Percentiles rank a stretch among this genome's conserved stretches.
phyloP scores from a whole-genome alignment of 768 basidiomycete species.

The Pleurotus tuoliensis region DNA sequence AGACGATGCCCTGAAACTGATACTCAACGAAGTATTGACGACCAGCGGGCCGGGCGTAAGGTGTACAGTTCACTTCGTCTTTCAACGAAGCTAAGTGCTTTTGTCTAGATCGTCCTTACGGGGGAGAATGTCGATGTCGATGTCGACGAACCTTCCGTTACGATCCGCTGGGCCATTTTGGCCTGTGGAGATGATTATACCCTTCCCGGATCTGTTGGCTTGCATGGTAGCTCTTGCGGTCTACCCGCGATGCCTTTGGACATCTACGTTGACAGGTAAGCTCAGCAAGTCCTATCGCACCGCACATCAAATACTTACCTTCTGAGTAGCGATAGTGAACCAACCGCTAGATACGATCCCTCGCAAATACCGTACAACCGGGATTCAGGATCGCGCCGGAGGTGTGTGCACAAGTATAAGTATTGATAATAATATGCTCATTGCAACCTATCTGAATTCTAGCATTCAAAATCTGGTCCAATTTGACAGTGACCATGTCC shows the following conservation, averaged over 20 bases:
- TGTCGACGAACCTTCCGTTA: slow-evolving; percentile 52
- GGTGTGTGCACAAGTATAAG: slow-evolving; percentile 22
- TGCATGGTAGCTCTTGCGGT: slow-evolving; percentile 47
- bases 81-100: slow-evolving; percentile 5
- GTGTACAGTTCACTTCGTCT: neutral
- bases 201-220: slow-evolving; percentile 41
- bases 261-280: slow-evolving; percentile 50
- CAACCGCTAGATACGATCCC: slow-evolving; percentile 43
- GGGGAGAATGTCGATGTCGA: slow-evolving; percentile 59
- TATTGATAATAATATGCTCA: neutral
- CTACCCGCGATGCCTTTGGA: slow-evolving; percentile 37
- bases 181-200: slow-evolving; percentile 45
- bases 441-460: neutral
- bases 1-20: slow-evolving; percentile 33
- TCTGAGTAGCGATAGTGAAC: slow-evolving; percentile 25
- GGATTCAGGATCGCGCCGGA: slow-evolving; percentile 36
- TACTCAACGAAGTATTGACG: slow-evolving; percentile 36
- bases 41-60: slow-evolving; percentile 42
- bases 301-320: neutral
- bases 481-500: slow-evolving; percentile 53
- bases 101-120: slow-evolving; percentile 44
- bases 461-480: slow-evolving; percentile 54
- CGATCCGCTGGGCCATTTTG: slow-evolving; percentile 52
- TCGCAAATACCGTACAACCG: slow-evolving; percentile 38
- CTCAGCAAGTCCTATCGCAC: neutral